Conservation (phyloP, 257 asterid genomes). For the Scutellaria baicalensis region DNA sequence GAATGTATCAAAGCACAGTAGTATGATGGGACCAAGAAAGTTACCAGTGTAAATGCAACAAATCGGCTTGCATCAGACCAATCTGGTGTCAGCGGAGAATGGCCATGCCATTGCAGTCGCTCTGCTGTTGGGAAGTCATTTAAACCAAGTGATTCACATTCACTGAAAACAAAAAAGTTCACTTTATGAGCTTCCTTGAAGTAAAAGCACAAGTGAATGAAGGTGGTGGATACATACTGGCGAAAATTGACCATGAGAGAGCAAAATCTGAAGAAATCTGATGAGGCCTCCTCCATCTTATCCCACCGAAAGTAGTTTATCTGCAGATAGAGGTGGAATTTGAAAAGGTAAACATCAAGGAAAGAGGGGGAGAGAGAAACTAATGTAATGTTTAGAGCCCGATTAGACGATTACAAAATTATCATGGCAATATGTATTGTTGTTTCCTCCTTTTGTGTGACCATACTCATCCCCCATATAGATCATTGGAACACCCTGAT, state of each 20-base stretch:
- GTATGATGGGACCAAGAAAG: background rate
- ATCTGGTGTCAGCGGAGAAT: constrained; percentile 73
- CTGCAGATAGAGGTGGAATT: constrained; percentile 38
- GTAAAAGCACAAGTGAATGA: background rate
- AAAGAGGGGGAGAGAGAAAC: background rate
- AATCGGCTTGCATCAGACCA: constrained; percentile 87
- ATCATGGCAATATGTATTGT: constrained; percentile 95
- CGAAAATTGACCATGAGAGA: constrained; percentile 63
- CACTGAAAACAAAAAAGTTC: constrained; percentile 31
- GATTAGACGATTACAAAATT: constrained; percentile 49
- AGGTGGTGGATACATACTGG: constrained; percentile 32
- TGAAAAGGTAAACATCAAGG: background rate
- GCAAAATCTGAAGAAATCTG: constrained; percentile 83
- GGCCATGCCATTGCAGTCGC: constrained; percentile 94
- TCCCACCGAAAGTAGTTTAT: constrained; percentile 94
- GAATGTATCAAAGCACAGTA: background rate
- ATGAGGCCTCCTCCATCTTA: constrained; percentile 72
- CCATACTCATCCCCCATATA: constrained; percentile 98
- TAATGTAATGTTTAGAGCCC: background rate
- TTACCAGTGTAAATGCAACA: constrained; percentile 86
- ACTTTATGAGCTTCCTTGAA: background rate
- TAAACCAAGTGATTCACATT: constrained; percentile 88
- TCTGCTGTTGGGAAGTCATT: constrained; percentile 87
- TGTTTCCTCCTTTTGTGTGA: constrained; percentile 98
- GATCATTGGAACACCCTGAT: constrained; percentile 96